phyloP scores from a whole-genome alignment of 2,329 filamentous ascomycete genomes.

The Bipolaris victoriae region DNA sequence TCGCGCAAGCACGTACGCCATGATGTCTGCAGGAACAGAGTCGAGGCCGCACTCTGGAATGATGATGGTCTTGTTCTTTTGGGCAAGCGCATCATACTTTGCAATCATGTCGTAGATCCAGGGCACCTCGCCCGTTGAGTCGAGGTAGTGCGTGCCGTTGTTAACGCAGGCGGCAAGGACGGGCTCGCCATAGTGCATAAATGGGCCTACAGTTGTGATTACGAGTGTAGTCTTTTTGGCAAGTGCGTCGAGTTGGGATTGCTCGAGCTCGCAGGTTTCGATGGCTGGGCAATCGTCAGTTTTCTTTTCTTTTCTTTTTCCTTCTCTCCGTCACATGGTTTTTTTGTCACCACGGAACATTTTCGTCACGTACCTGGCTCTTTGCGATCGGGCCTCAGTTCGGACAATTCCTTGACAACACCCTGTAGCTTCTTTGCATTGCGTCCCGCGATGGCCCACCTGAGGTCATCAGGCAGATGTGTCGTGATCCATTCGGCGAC shows the following conservation, averaged over 20 bases:
- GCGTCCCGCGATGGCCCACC: constrained; percentile 87
- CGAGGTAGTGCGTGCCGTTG: constrained; percentile 71
- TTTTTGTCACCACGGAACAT: background rate
- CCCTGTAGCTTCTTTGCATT: constrained; percentile 75
- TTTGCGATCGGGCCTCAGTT: constrained; percentile 70
- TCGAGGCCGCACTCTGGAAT: constrained; percentile 67
- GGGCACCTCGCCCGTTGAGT: constrained; percentile 68
- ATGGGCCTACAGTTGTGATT: constrained; percentile 68
- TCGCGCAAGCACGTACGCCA: constrained; percentile 60
- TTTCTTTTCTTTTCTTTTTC: background rate
- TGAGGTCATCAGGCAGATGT: constrained; percentile 74
- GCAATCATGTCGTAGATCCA: constrained; percentile 68
- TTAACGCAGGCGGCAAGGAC: constrained; percentile 69
- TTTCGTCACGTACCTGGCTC: constrained; percentile 65
- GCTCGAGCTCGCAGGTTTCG: constrained; percentile 51
- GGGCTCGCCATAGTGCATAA: constrained; percentile 67
- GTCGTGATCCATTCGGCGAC: constrained; percentile 76
- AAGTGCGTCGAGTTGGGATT: constrained; percentile 58
- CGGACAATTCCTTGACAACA: constrained; percentile 70
- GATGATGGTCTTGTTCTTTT: constrained; percentile 65
- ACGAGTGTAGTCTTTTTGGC: constrained; percentile 63
- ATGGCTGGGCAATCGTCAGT: constrained; percentile 44
- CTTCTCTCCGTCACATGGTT: background rate
- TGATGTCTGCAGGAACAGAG: constrained; percentile 65
- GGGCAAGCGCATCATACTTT: constrained; percentile 66